phyloP scores from a whole-genome alignment of 768 basidiomycete species.

The Amanita jacksonii region DNA sequence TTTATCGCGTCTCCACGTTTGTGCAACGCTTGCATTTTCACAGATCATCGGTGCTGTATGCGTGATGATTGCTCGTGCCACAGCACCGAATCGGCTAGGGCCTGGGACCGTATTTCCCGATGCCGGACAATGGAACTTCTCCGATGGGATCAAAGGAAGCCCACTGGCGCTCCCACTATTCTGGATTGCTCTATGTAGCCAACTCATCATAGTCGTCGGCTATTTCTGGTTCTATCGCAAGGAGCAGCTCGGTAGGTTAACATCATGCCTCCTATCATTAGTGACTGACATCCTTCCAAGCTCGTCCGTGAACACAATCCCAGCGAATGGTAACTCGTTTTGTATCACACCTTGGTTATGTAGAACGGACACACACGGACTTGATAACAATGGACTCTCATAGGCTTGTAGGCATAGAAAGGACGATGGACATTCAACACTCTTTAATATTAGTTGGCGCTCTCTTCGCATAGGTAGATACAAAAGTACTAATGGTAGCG shows the following conservation, averaged over 20 bases:
- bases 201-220: constrained; percentile 78
- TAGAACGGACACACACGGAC: background rate
- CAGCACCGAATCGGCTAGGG: constrained; percentile 83
- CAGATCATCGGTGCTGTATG: constrained; percentile 85
- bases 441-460: background rate
- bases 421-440: background rate
- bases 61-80: constrained; percentile 89
- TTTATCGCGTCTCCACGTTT: constrained; percentile 87
- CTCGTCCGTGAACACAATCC: constrained; percentile 26
- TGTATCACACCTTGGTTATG: background rate
- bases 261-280: background rate
- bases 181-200: constrained; percentile 78
- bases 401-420: background rate
- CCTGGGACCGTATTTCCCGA: constrained; percentile 90
- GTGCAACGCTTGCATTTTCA: constrained; percentile 84
- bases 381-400: background rate
- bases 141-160: constrained; percentile 59
- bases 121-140: constrained; percentile 84
- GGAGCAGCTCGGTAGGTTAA: constrained; percentile 72
- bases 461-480: too few species aligned
- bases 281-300: constrained; percentile 13
- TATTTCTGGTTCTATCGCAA: constrained; percentile 98
- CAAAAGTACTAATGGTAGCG: too few species aligned
- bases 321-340: background rate
- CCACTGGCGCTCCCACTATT: constrained; percentile 80